These are phyloP conservation scores for Moniliophthora roreri DNA, from an alignment of 1,284 basidiomycete species.

Conservation along the genomic window DNA sequence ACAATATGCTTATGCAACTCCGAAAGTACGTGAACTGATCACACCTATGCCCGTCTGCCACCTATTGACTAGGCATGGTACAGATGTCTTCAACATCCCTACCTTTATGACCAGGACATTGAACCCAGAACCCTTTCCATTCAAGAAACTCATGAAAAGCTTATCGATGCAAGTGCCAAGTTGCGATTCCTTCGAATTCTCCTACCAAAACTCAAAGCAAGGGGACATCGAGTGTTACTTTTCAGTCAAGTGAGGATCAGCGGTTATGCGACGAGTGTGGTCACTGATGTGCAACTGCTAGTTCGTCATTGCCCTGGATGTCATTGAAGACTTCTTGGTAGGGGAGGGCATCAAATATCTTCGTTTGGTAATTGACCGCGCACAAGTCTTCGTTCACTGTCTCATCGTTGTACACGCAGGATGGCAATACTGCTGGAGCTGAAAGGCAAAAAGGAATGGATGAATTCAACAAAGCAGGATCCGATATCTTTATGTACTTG, in stretches of 20 bases:
- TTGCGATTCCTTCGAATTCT: slow-evolving; percentile 81
- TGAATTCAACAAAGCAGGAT: slow-evolving; percentile 84
- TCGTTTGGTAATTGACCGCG: slow-evolving; percentile 83
- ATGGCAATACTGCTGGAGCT: slow-evolving; percentile 86
- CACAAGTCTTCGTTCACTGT: slow-evolving; percentile 27
- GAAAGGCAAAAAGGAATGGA: slow-evolving; percentile 95
- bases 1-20: slow-evolving; percentile 85
- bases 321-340: slow-evolving; percentile 90
- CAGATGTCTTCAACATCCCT: slow-evolving; percentile 88
- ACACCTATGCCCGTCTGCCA: too few species aligned
- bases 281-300: slow-evolving; percentile 28
- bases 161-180: slow-evolving; percentile 88
- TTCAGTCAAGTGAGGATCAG: slow-evolving; percentile 86
- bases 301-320: slow-evolving; percentile 91
- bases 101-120: slow-evolving; percentile 80
- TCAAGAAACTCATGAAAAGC: slow-evolving; percentile 70
- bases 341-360: slow-evolving; percentile 92
- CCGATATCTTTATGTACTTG: slow-evolving; percentile 89
- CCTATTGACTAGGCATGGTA: slow-evolving; percentile 8
- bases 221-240: slow-evolving; percentile 92
- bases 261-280: neutral
- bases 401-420: slow-evolving; percentile 44
- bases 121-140: slow-evolving; percentile 69
- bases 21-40: slow-evolving; percentile 58
- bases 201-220: slow-evolving; percentile 84